Evolutionary conservation across 2,329 filamentous ascomycete species (phyloP), one percentile per base, ranked within the genome.

Genomic region (Coniella vitis): DNA sequence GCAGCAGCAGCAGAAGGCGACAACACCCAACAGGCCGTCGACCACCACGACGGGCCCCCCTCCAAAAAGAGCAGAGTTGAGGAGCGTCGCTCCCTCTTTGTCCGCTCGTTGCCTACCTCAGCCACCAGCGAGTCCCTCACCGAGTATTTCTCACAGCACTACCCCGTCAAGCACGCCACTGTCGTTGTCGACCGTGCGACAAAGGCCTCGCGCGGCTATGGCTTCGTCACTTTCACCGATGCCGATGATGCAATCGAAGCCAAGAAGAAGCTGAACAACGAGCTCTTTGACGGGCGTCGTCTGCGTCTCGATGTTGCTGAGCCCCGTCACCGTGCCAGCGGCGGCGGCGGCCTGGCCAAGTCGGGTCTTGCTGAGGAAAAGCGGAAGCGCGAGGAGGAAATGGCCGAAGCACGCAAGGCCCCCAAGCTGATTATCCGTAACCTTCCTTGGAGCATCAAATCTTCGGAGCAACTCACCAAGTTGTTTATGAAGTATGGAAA

Each of bases 141-240:
- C 51, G 84, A 89, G 51, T 85, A 90, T 66, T 98, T 98, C 69
- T 97, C 93, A 7, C 82, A 96, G 65, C 86, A 90, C 52, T 97
- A 88, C 60, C 90, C 94, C 7, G 81, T 98, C 63, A 97, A 96
- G 68, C 91, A 97, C 67, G 91, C 93, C 45, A 87, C 86, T n/a
- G 90, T 95, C 4, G 90, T 98, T 35, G 71, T 85, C 49, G 91
- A 98, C 64, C 82, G 86, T 14, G 75, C 83, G 56, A 95, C 90
- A 2, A 95, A 95, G 62, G 73, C 83, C 58, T 96, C 89, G 13
- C 86, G 88, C 63, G 91, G 93, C 16, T 98, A 90, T 66, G 93
- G 93, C 46, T 98, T 98, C 67, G 91, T 98, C 49, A 97, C 93
- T 2, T 93, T 98, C 61, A 88, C 90, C 58, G 93, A 98, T 63